Conservation (phyloP, 1,284 basidiomycete genomes). For the Gymnopus androsaceus region DNA sequence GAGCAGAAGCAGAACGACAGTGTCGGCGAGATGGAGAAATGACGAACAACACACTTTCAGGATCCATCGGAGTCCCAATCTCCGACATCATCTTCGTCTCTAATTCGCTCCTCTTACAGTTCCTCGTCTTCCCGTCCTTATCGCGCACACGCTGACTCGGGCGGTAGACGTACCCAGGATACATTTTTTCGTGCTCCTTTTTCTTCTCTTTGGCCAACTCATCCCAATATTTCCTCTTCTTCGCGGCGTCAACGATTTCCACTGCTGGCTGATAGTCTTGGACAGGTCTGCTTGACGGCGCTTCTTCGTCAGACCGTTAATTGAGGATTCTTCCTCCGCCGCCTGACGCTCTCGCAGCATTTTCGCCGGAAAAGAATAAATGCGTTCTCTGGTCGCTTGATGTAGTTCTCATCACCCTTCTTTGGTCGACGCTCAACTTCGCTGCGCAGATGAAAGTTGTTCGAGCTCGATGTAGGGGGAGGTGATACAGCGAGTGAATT, state of each 20-base stretch:
- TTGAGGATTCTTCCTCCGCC: constrained; percentile 41
- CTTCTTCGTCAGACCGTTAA: constrained; percentile 51
- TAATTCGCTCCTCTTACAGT: constrained; percentile 37
- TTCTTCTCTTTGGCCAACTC: constrained; percentile 18
- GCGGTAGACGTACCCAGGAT: constrained; percentile 29
- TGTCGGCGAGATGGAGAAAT: constrained; percentile 44
- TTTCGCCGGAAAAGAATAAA: constrained; percentile 79
- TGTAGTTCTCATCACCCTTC: constrained; percentile 78
- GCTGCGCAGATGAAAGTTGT: constrained; percentile 45
- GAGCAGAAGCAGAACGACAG: constrained; percentile 53
- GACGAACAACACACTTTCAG: constrained; percentile 48
- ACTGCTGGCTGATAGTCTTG: constrained; percentile 62
- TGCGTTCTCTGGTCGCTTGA: constrained; percentile 79
- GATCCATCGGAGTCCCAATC: constrained; percentile 30
- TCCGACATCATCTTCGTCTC: constrained; percentile 41
- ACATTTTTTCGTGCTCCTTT: constrained; percentile 17
- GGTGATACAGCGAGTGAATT: constrained; percentile 50
- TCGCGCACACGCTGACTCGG: constrained; percentile 68
- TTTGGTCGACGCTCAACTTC: constrained; percentile 67
- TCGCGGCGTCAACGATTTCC: constrained; percentile 15
- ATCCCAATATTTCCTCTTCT: constrained; percentile 19
- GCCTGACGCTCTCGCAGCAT: constrained; percentile 66
- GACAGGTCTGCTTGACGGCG: constrained; percentile 60
- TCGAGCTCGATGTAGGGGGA: constrained; percentile 49
- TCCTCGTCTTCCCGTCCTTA: constrained; percentile 47